phyloP scores from a whole-genome alignment of 345 rosid species.

The Populus deltoides region DNA sequence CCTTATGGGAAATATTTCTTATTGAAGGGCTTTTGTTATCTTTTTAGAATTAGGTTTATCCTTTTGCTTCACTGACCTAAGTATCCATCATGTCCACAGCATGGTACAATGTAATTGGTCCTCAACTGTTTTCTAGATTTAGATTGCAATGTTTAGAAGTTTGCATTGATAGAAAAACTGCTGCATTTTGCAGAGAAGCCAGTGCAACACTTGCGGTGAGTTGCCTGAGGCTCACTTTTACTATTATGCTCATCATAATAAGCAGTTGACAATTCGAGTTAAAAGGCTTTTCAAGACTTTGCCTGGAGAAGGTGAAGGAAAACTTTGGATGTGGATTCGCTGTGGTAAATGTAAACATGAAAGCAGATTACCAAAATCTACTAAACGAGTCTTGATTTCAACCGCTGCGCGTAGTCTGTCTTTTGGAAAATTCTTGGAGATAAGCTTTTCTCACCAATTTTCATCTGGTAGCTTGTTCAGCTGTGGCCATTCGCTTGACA shows the following conservation, averaged over 20 bases:
- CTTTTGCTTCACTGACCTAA: neutral
- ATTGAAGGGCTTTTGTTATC: neutral
- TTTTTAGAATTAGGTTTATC: constrained; percentile 5
- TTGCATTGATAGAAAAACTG: constrained; percentile 27
- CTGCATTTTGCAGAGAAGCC: constrained; percentile 55
- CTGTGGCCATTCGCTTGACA: constrained; percentile 82
- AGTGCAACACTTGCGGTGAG: constrained; percentile 56
- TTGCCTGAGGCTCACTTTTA: constrained; percentile 75
- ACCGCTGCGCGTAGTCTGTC: constrained; percentile 73
- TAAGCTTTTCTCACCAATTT: constrained; percentile 61
- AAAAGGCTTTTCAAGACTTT: constrained; percentile 51
- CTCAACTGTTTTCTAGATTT: neutral
- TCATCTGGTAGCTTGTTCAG: constrained; percentile 43
- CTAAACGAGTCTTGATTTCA: constrained; percentile 80
- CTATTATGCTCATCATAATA: constrained; percentile 75
- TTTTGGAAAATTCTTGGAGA: constrained; percentile 93
- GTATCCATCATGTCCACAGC: neutral
- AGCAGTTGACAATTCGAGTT: constrained; percentile 75
- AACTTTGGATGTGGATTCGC: constrained; percentile 98
- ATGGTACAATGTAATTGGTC: neutral
- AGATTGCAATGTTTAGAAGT: constrained; percentile 7
- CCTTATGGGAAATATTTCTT: neutral
- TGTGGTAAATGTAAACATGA: constrained; percentile 70
- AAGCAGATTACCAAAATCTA: constrained; percentile 47
- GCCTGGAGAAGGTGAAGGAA: constrained; percentile 69